Base-by-base conservation (phyloP, 73 alveolate genomes). In the Paramecium bursaria region DNA sequence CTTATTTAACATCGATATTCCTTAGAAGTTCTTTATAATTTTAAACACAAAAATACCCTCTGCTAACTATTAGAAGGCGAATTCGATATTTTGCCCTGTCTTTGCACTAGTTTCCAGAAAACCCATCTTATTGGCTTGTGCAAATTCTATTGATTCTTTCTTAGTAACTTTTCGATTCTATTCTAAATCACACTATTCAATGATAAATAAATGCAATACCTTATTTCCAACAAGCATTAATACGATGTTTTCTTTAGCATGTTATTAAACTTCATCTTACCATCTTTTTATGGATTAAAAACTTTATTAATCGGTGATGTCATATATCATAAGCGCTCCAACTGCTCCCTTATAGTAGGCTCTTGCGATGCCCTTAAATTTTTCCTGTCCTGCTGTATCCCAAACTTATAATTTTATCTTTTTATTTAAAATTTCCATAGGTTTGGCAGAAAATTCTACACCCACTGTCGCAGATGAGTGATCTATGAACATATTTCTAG, bases 381-480 rank as follows among this genome's bases (percentile, higher is more conserved):
- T 85, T 33, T 85, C 91, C 47, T 85, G 27, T 21, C 91, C 91
- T 42, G 91, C 91, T 73, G 91, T 85, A 47, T 85, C 91, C 91
- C 91, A 85, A 39, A 93, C 90, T 88, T 91, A 88, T 23, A 93
- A 93, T 90, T 92, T 95, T 11, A 94, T 85, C 14, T 85, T 75
- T 51, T 86, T 76, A 21, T 92, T 94, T 75, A 90, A 92, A 27
- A 92, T 53, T 29, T 53, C 85, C 10, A 95, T 53, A 13, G 86
- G 46, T 85, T 95, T 95, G 30, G 97, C 87, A 9, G 95, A 95
- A 88, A 94, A 96, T 85, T 93, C 98, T 0, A 94, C 98, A 22
- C 97, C 99, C 22, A 94, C 90, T 21, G 99, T 96, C n/a, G 96
- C 86, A 30, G 74, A 74, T 50, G 93, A 42, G 61, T 89, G 89